A percentile compares a stretch with the other conserved stretches of the same genome.
Evolutionary conservation across 257 asterid genomes (phyloP).

Genomic region (Nicotiana attenuata): DNA sequence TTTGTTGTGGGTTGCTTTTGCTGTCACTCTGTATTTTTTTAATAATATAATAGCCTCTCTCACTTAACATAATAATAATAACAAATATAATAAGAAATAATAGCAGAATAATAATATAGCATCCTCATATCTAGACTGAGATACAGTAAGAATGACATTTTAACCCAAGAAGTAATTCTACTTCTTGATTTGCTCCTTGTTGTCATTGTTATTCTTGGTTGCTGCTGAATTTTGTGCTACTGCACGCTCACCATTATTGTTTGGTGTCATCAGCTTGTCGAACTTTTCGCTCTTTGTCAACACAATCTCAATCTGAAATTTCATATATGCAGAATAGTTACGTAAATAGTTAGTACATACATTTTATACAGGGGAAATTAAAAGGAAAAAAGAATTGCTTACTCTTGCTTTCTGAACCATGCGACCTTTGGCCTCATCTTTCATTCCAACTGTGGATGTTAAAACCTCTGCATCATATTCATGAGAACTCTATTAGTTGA

Average conservation of each 20-base stretch:
- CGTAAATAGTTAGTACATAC: background rate
- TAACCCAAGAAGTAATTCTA: conserved; percentile 12
- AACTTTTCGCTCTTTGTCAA: conserved; percentile 78
- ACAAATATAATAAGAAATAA: conserved; percentile 1
- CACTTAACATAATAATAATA: background rate
- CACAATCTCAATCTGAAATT: conserved; percentile 62
- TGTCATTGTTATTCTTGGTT: conserved; percentile 17
- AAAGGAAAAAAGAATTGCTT: conserved; percentile 2
- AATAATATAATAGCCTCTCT: conserved; percentile 2
- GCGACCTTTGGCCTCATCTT: conserved; percentile 75
- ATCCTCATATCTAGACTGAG: conserved; percentile 25
- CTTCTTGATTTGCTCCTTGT: conserved; percentile 38
- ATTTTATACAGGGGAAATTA: background rate
- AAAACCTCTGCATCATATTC: conserved; percentile 43
- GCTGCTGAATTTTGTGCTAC: conserved; percentile 7
- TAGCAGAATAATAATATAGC: conserved; percentile 13
- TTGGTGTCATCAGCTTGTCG: conserved; percentile 51
- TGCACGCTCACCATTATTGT: conserved; percentile 8
- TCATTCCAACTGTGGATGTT: conserved; percentile 85
- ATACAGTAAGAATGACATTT: conserved; percentile 22
- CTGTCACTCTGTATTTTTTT: conserved; percentile 15
- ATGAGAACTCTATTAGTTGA: background rate
- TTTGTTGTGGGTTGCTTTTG: conserved; percentile 8
- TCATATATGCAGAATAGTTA: background rate
- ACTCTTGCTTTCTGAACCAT: conserved; percentile 85